Percentiles rank a stretch among this genome's conserved stretches.
Evolutionary conservation across 352 stramenopile genomes (phyloP).

Genomic region (Phytophthora pseudosyringae): DNA sequence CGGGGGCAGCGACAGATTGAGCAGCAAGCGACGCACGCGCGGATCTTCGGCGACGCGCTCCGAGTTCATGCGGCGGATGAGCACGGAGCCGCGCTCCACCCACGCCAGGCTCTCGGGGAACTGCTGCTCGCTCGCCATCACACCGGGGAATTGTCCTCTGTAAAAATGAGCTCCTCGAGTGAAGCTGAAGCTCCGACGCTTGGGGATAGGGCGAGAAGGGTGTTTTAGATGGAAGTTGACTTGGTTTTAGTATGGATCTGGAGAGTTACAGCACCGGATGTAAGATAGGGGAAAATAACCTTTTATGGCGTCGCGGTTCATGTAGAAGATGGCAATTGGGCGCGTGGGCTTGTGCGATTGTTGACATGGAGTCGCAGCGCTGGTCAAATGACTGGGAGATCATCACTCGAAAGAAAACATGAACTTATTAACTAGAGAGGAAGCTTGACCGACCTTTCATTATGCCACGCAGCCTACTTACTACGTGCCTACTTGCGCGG

Average conservation of each 20-base stretch:
- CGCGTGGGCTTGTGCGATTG: neutral
- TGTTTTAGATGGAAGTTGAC: too few species aligned
- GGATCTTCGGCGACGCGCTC: conserved; percentile 87
- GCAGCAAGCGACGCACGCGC: conserved; percentile 69
- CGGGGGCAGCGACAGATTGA: conserved; percentile 40
- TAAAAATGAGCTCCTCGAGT: neutral
- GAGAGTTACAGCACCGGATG: conserved; percentile 2
- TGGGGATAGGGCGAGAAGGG: neutral
- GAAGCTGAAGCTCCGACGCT: conserved; percentile 3
- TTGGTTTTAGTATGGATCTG: too few species aligned
- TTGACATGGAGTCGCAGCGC: too few species aligned
- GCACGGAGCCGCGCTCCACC: conserved; percentile 82
- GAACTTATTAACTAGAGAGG: conserved; percentile 21
- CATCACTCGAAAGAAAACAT: conserved; percentile 3
- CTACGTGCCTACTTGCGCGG: conserved; percentile 72
- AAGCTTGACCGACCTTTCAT: conserved; percentile 12
- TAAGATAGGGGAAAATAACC: too few species aligned
- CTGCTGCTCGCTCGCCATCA: conserved; percentile 18
- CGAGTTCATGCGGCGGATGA: conserved; percentile 90
- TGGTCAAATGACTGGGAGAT: too few species aligned
- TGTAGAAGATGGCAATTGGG: neutral
- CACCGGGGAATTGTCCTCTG: neutral
- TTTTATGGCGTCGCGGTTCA: conserved; percentile 1
- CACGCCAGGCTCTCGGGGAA: conserved; percentile 67
- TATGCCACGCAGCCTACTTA: conserved; percentile 4